Base-by-base conservation (phyloP, 2,329 filamentous ascomycete genomes). In the Dactylellina haptotyla region DNA sequence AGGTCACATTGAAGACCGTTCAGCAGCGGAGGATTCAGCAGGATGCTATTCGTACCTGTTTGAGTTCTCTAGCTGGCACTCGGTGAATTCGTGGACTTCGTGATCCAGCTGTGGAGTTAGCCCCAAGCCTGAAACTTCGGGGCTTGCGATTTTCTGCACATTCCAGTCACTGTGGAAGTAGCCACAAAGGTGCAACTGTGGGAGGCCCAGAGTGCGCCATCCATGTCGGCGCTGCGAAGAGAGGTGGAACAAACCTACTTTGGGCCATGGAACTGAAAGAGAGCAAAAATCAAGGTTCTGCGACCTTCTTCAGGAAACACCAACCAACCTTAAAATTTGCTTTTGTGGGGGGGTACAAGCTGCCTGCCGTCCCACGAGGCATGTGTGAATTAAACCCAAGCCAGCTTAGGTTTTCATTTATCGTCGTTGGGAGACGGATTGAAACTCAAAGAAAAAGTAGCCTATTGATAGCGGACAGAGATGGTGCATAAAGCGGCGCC, bases 221-320 rank as follows among this genome's bases (percentile, higher is more conserved):
- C 25, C 50, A 48, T 53, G 48, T 4, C 26, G 16, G 61, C 54
- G 37, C 32, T 10, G 51, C 37, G 66, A 64, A 32, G 53, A 45
- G n/a, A n/a, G n/a, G n/a, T n/a, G n/a, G n/a, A 59, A 54, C 54
- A 59, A 56, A 43, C 59, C 48, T 65, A 39, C n/a, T n/a, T n/a
- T n/a, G n/a, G n/a, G n/a, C n/a, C 65, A 46, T 45, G 16, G 46
- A 8, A 41, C 14, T 4, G 37, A 12, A 4, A 41, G 32, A 32
- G 18, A 9, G 39, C 56, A 48, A 34, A 64, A 62, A 71, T 64
- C 67, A 72, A 72, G 67, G 59, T 65, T 72, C 26, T 41, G 53
- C 28, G 58, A 34, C 18, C 43, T 54, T 59, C 53, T 28, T 64
- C 50, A 16, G 34, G 50, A 50, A n/a, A n/a, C n/a, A n/a, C n/a